Percentiles rank a stretch among this genome's conserved stretches.
These are phyloP conservation scores for Debaryomyces psychrophilus DNA, from an alignment of 1,139 yeast species.

Conservation along the genomic window DNA sequence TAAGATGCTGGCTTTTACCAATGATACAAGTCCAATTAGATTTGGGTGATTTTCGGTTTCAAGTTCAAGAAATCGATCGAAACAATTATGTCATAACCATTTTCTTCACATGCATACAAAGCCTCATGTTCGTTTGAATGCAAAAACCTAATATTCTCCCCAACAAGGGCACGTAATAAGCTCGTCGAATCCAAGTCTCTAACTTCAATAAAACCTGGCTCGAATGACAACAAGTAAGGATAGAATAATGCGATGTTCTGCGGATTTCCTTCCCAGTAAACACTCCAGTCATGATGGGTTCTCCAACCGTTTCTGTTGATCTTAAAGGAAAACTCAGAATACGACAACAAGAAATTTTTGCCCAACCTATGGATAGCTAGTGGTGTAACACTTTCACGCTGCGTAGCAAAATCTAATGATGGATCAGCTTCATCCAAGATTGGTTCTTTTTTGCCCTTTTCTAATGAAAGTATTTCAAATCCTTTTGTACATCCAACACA, in stretches of 20 bases:
- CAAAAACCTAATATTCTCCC: conserved; percentile 86
- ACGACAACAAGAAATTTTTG: conserved; percentile 82
- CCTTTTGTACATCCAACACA: conserved; percentile 97
- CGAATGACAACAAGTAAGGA: conserved; percentile 91
- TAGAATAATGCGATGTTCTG: conserved; percentile 91
- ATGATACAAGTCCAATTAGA: not conserved
- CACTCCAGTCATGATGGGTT: conserved; percentile 89
- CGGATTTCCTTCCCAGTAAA: conserved; percentile 96
- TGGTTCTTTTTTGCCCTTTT: conserved; percentile 73
- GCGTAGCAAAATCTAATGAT: conserved; percentile 91
- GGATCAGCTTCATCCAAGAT: conserved; percentile 95
- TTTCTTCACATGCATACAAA: conserved; percentile 88
- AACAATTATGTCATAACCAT: conserved; percentile 89
- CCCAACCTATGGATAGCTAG: conserved; percentile 89
- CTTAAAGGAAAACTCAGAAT: conserved; percentile 90
- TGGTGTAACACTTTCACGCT: conserved; percentile 79
- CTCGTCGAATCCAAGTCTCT: conserved; percentile 89
- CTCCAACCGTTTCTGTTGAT: conserved; percentile 97
- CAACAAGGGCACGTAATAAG: conserved; percentile 85
- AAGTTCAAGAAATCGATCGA: conserved; percentile 78
- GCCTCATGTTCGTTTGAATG: conserved; percentile 94
- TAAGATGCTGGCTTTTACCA: not conserved
- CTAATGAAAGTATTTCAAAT: conserved; percentile 88
- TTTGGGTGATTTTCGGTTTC: conserved; percentile 32
- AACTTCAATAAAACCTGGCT: conserved; percentile 86